Conservation (phyloP, 805 yeast species). For the Priceomyces haplophilus region DNA sequence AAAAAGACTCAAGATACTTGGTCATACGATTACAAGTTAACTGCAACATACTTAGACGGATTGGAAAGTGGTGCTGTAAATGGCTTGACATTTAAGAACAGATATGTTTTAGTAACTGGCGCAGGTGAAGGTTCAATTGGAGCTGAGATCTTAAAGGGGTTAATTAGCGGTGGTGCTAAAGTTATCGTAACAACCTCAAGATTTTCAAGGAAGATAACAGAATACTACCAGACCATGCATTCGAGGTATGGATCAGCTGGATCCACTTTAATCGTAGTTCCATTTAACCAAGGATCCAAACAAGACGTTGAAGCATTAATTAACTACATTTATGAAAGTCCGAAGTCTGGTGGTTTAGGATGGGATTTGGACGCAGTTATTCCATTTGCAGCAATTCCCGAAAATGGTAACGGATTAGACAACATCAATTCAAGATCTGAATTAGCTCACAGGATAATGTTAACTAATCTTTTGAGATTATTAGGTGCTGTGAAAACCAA, state of each 20-base stretch:
- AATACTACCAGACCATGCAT: conserved; percentile 91
- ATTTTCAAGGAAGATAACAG: conserved; percentile 90
- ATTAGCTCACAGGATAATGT: conserved; percentile 97
- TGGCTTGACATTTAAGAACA: conserved; percentile 86
- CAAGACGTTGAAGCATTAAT: conserved; percentile 87
- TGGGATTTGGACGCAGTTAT: conserved; percentile 96
- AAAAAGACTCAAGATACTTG: conserved; percentile 74
- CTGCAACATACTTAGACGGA: conserved; percentile 80
- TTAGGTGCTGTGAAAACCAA: conserved; percentile 86
- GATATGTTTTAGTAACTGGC: conserved; percentile 90
- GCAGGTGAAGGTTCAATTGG: conserved; percentile 99
- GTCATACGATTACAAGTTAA: conserved; percentile 77
- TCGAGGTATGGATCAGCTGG: conserved; percentile 92
- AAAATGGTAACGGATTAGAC: conserved; percentile 94
- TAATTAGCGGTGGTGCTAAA: conserved; percentile 96
- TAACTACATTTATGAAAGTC: conserved; percentile 78
- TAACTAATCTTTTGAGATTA: conserved; percentile 89
- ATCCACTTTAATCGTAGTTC: conserved; percentile 90
- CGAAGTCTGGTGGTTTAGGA: conserved; percentile 85
- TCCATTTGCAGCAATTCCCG: conserved; percentile 99
- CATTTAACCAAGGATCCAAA: conserved; percentile 97
- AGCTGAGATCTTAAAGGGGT: conserved; percentile 92
- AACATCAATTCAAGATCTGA: conserved; percentile 92
- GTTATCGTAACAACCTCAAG: conserved; percentile 95
- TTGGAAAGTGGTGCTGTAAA: conserved; percentile 92